Percentiles rank a stretch among this genome's conserved stretches.
These are phyloP conservation scores for Mrakia hoshinonis DNA, from an alignment of 768 basidiomycete genomes.

Conservation along the genomic window DNA sequence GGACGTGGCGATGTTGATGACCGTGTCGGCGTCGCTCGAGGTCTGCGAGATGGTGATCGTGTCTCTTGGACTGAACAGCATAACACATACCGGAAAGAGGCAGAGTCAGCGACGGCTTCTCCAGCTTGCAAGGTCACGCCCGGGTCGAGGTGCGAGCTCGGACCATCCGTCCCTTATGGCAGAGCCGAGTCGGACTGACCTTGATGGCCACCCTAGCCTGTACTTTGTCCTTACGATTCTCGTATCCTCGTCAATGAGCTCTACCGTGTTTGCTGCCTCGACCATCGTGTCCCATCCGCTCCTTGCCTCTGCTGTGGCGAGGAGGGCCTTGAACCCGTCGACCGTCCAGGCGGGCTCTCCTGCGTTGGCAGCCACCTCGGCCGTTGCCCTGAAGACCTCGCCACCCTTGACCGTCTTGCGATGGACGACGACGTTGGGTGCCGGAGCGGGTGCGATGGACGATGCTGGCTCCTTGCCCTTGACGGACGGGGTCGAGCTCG, in stretches of 20 bases:
- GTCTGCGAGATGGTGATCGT: constrained; percentile 86
- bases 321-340: constrained; percentile 69
- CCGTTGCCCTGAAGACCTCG: constrained; percentile 70
- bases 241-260: constrained; percentile 76
- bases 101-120: neutral
- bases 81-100: neutral
- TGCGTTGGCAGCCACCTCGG: constrained; percentile 64
- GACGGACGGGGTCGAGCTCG: constrained; percentile 34
- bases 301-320: constrained; percentile 76
- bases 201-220: constrained; percentile 91
- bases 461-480: constrained; percentile 57
- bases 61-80: constrained; percentile 73
- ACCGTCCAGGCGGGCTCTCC: constrained; percentile 47
- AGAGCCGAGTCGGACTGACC: constrained; percentile 49
- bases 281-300: constrained; percentile 86
- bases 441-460: constrained; percentile 44
- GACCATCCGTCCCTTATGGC: neutral
- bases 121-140: no score
- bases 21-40: constrained; percentile 66
- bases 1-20: constrained; percentile 88
- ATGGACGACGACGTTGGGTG: constrained; percentile 70
- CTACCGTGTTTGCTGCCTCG: constrained; percentile 68
- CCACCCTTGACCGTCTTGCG: constrained; percentile 60
- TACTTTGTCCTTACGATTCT: constrained; percentile 84
- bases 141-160: constrained; percentile 6